Base-by-base conservation (phyloP, 352 stramenopile species). In the Phytophthora sansomeana region DNA sequence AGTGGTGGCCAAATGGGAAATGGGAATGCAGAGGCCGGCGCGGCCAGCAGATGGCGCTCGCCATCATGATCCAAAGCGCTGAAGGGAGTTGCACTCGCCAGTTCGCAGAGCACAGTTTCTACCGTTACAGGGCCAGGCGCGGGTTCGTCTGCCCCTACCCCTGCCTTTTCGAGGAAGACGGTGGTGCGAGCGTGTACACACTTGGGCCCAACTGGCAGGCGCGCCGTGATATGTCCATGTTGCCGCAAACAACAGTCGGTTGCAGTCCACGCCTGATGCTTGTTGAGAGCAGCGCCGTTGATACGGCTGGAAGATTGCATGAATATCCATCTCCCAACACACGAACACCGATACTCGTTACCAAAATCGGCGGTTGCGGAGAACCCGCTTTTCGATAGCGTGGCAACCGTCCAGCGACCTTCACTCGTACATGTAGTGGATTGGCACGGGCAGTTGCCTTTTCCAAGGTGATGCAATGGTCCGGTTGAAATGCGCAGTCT, bases 1-100 rank as follows among this genome's bases (percentile, higher is more conserved):
- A 19, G 36, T 10, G 36, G 36, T 16, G 50, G 67, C 56, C 56
- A 75, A 75, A 69, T 75, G 67, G 62, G 62, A 75, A 75, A 75
- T 75, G 67, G 50, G 67, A 75, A 75, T 59, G 52, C 50, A 67
- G 33, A 61, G 10, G 29, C 14, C n/a, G 29, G n/a, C n/a, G n/a
- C n/a, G n/a, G n/a, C n/a, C 28, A 29, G 61, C 67, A 70, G 49
- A 21, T 68, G 58, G 58, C 32, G 42, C 33, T 33, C 21, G 33
- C 9, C 16, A 58, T 36, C n/a, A n/a, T n/a, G 52, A 63, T 42
- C 50, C 44, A 55, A 13, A 11, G 39, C 5, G 36, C 60, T 16
- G n/a, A 39, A 44, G 26, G 14, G 33, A 52, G 43, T 57, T 49
- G 60, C 51, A 62, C 42, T 38, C n/a, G 29, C 10, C 24, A 16